Conservation (phyloP, 352 stramenopile species). For the Globisporangium perplexum region DNA sequence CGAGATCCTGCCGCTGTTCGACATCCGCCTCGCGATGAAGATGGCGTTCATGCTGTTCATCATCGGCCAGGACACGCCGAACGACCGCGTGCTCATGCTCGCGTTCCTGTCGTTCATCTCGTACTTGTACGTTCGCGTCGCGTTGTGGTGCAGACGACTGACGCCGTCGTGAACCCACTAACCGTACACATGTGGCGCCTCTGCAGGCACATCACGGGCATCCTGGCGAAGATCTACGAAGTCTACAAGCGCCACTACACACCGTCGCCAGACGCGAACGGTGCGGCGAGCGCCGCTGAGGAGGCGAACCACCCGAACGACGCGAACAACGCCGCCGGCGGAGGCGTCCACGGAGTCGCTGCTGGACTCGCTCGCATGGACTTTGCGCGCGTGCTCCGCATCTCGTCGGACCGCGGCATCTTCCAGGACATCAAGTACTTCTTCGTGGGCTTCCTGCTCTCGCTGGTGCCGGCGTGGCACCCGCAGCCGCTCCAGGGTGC, state of each 20-base stretch:
- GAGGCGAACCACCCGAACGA: constrained; percentile 13
- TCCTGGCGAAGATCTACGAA: constrained; percentile 78
- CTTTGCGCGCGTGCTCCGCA: constrained; percentile 52
- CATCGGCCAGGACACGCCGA: constrained; percentile 78
- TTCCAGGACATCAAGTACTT: constrained; percentile 79
- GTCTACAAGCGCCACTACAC: constrained; percentile 47
- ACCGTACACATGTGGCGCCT: too few relatives aligned
- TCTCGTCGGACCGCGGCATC: constrained; percentile 65
- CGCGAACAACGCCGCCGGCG: constrained; percentile 10
- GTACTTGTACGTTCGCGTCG: constrained; percentile 39
- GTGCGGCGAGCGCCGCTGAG: constrained; percentile 5
- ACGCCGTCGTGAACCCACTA: too few relatives aligned
- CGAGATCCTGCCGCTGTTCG: constrained; percentile 57
- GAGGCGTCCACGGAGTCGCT: constrained; percentile 15
- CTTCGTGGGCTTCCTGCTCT: constrained; percentile 63
- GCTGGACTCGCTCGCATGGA: constrained; percentile 16
- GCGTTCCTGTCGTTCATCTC: constrained; percentile 64
- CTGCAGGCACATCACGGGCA: constrained; percentile 69
- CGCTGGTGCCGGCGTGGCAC: constrained; percentile 76
- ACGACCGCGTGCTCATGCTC: constrained; percentile 70
- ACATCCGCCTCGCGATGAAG: constrained; percentile 75
- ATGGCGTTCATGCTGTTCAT: constrained; percentile 89
- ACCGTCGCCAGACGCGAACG: constrained; percentile 9
- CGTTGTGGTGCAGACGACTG: too few relatives aligned
- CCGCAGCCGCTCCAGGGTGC: constrained; percentile 43